These are phyloP conservation scores for Cercospora sp. DNA, from an alignment of 2,329 filamentous ascomycete genomes.

Conservation along the genomic window DNA sequence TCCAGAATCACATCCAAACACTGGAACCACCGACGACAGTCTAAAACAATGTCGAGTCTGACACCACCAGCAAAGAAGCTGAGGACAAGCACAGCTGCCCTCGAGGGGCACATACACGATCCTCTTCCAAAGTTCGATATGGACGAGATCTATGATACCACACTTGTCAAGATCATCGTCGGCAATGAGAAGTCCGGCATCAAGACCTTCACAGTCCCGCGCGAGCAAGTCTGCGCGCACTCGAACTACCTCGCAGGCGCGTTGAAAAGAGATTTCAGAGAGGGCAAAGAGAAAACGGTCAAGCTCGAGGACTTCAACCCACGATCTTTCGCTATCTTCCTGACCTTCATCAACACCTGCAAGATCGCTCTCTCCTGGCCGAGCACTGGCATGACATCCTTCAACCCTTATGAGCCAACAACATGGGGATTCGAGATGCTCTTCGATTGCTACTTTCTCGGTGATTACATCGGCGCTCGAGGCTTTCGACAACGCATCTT, in stretches of 20 bases:
- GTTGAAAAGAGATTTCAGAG: background rate
- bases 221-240: conserved; percentile 5
- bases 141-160: conserved; percentile 1
- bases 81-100: background rate
- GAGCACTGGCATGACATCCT: background rate
- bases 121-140: background rate
- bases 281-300: background rate
- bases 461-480: conserved; percentile 3
- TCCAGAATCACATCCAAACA: background rate
- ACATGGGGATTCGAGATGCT: background rate
- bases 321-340: background rate
- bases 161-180: background rate
- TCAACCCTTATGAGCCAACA: background rate
- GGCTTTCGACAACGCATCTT: background rate
- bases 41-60: background rate
- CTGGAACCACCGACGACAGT: background rate
- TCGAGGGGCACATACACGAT: background rate
- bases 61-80: background rate
- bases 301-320: background rate
- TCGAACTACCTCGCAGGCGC: background rate
- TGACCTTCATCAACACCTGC: background rate
- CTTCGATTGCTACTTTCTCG: background rate
- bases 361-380: background rate
- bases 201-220: background rate
- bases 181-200: background rate